Base-by-base conservation (phyloP, 2,329 filamentous ascomycete species). In the Berkeleyomyces rouxiae region DNA sequence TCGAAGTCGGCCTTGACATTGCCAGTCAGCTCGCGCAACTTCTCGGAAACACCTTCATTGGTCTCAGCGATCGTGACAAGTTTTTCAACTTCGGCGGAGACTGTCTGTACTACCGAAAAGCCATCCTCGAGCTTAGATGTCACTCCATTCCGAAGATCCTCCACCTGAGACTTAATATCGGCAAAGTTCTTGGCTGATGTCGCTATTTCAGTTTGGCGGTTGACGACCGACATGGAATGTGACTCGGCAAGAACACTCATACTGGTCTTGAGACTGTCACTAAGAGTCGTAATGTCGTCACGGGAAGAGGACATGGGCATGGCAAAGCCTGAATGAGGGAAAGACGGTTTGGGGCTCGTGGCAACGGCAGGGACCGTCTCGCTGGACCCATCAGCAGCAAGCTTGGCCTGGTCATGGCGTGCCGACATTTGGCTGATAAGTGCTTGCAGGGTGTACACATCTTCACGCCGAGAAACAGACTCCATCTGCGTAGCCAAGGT, bases 1-100 rank as follows among this genome's bases (percentile, higher is more conserved):
- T 96, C 90, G 65, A 97, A 96, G 70, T 96, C 91, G 0, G 82
- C 76, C 71, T 87, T 90, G 73, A 97, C 84, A 2, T 84, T 82
- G 62, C 88, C 85, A 47, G 84, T 82, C 71, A 91, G 79, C 62
- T 86, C 85, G 68, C 85, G 85, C 61, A 91, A 75, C 66, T 84
- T 85, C n/a, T 81, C 78, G 37, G 78, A 74, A 31, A 84, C 72
- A 47, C 72, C 78, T 43, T 80, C 78, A 64, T 83, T 85, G 68
- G 80, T 78, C 62, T 75, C 75, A 43, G 84, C 75, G 51, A 79
- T 80, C 5, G 55, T 53, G 36, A 23, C 16, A 33, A 64, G 42
- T 49, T 58, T 64, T 58, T 64, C 63, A 9, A 64, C 31, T 7
- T 39, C 63, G 1, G 57, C 16, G n/a, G 58, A 82, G 2, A 96